Evolutionary conservation across 2,329 filamentous ascomycete species (phyloP), one percentile per base, ranked within the genome.

Genomic region (Aspergillus fumigatus): DNA sequence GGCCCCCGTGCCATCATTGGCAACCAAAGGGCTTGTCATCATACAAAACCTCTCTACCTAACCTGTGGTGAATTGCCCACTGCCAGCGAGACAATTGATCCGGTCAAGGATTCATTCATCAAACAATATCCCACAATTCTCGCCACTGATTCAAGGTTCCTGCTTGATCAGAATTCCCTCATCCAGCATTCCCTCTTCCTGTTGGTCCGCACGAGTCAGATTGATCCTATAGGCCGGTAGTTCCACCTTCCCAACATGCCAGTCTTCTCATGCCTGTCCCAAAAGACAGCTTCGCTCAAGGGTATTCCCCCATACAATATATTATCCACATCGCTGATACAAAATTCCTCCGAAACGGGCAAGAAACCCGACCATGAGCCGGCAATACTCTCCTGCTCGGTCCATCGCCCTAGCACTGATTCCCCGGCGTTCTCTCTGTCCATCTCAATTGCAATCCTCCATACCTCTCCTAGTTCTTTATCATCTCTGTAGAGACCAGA

Each of bases 271-370:
- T 52, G 59, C 23, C 65, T 60, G 19, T 43, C n/a, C 73, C 73
- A 75, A 50, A 77, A 74, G 0, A 73, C 66, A 4, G 70, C 25
- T 51, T 73, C 72, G 26, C 73, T 74, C 10, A 74, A 38, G 0
- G 70, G 67, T 17, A 67, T 53, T 1, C 65, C 69, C 2, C 63
- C 73, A 59, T 76, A 76, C 21, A 62, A 62, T 2, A 63, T 41
- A 2, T 55, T 57, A 21, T 74, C 71, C 4, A 73, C 59, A 55
- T 75, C 62, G 0, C 63, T 65, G 3, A 66, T 41, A 53, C 74
- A 77, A 47, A 72, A 74, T 7, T 76, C 73, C 52, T 74, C 54
- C 69, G 60, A 48, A 17, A 59, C 38, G 11, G 54, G 43, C 8
- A 48, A 52, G 40, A 17, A 43, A 43, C 11, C 32, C 5, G 32